Evolutionary conservation across 2,329 filamentous ascomycete genomes (phyloP).

Genomic region (Sclerotinia spermophila): DNA sequence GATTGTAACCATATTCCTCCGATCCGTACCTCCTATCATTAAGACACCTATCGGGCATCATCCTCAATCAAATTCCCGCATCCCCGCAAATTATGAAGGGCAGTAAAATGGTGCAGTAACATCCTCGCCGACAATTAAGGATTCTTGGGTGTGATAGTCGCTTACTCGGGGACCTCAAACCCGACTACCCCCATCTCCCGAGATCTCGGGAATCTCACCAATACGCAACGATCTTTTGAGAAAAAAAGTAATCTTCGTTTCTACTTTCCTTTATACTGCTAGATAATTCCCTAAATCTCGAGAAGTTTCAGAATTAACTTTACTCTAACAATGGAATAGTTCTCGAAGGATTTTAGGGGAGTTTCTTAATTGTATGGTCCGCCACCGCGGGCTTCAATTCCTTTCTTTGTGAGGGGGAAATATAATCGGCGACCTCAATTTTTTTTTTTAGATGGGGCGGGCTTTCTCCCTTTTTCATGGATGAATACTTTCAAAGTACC

Average conservation of each 20-base stretch:
- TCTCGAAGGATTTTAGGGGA: background rate
- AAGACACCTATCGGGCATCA: slow-evolving; percentile 8
- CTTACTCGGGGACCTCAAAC: slow-evolving; percentile 19
- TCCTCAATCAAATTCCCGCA: background rate
- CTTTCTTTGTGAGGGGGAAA: background rate
- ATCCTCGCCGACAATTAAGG: slow-evolving; percentile 16
- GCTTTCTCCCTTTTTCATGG: slow-evolving; percentile 1
- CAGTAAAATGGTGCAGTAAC: slow-evolving; percentile 7
- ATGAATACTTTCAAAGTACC: slow-evolving; percentile 6
- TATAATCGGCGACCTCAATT: slow-evolving; percentile 19
- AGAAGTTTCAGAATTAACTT: background rate
- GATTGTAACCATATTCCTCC: slow-evolving; percentile 5
- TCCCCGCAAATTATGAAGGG: background rate
- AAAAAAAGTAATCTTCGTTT: background rate
- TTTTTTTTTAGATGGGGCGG: slow-evolving; percentile 9
- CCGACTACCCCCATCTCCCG: slow-evolving; percentile 16
- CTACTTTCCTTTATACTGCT: background rate
- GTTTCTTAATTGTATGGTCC: background rate
- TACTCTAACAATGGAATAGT: background rate
- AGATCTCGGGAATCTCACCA: slow-evolving; percentile 19
- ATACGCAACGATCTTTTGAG: background rate
- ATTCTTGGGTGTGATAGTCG: background rate
- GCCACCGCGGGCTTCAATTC: slow-evolving; percentile 3
- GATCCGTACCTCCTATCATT: slow-evolving; percentile 2
- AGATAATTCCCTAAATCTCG: background rate